Percentiles rank a stretch among this genome's conserved stretches.
Conservation (phyloP, 2,329 filamentous ascomycete species). For the Aureobasidium sp. region DNA sequence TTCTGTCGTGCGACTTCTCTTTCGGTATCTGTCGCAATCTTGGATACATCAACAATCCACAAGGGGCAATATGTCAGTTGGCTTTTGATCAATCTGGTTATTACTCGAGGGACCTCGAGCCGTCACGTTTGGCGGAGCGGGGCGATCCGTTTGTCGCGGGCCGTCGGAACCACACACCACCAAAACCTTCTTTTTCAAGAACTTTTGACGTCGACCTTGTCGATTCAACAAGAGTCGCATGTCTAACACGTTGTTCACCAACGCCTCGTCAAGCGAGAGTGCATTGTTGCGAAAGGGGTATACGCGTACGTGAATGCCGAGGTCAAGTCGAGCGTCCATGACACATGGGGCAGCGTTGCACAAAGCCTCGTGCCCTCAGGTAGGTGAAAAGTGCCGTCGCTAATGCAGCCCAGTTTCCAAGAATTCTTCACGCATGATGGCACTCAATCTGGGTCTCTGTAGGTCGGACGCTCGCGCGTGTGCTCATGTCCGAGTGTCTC, state of each 20-base stretch:
- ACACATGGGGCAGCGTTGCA: not conserved
- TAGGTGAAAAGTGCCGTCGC: constrained; percentile 9
- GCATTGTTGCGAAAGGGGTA: not conserved
- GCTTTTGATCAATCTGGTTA: not conserved
- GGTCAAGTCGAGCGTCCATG: not conserved
- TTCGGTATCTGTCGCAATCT: not conserved
- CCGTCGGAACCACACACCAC: not conserved
- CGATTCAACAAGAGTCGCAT: not conserved
- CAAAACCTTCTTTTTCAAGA: not conserved
- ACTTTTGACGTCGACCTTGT: not conserved
- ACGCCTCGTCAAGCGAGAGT: not conserved
- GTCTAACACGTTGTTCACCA: not conserved
- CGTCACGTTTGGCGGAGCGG: constrained; percentile 9
- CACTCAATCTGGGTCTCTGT: not conserved
- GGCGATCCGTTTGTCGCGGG: constrained; percentile 11
- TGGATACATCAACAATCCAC: not conserved
- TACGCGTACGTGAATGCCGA: not conserved
- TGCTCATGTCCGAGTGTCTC: not conserved
- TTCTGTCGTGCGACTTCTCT: not conserved
- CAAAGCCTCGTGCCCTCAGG: not conserved
- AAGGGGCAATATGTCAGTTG: constrained; percentile 11
- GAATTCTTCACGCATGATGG: not conserved
- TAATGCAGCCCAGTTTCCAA: constrained; percentile 8
- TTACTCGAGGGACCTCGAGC: not conserved
- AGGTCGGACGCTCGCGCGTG: not conserved